Percentiles rank a stretch among this genome's conserved stretches.
These are phyloP conservation scores for Nakaseomyces kungkrabaensis DNA, from an alignment of 1,139 yeast species.

Conservation along the genomic window DNA sequence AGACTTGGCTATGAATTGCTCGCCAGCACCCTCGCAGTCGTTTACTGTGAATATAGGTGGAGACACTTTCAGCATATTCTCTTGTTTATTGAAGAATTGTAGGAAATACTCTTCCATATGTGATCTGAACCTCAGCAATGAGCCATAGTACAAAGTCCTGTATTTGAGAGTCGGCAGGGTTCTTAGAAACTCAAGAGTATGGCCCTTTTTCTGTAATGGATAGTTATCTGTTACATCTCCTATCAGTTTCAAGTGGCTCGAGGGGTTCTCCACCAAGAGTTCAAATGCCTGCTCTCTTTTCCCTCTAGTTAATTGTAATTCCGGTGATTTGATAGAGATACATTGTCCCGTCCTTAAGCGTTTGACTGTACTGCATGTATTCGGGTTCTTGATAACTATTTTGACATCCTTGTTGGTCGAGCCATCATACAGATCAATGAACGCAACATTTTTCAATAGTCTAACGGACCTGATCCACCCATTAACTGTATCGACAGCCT, in stretches of 20 bases:
- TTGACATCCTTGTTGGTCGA: conserved; percentile 30
- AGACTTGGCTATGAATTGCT: conserved; percentile 45
- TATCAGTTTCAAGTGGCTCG: conserved; percentile 31
- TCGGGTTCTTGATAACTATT: background rate
- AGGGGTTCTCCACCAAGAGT: conserved; percentile 30
- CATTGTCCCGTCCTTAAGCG: conserved; percentile 36
- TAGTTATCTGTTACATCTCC: conserved; percentile 56
- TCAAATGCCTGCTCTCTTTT: conserved; percentile 37
- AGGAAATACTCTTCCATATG: conserved; percentile 45
- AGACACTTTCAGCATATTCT: conserved; percentile 55
- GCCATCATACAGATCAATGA: conserved; percentile 76
- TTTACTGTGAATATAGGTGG: conserved; percentile 84
- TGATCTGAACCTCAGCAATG: conserved; percentile 66
- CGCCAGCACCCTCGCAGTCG: conserved; percentile 98
- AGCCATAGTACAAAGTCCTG: conserved; percentile 55
- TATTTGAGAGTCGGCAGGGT: conserved; percentile 68
- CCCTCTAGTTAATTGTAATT: background rate
- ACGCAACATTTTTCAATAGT: conserved; percentile 63
- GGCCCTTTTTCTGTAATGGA: conserved; percentile 78
- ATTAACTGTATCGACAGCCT: conserved; percentile 13
- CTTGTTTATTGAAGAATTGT: conserved; percentile 39
- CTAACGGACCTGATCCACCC: conserved; percentile 79
- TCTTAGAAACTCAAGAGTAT: conserved; percentile 57
- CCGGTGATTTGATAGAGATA: conserved; percentile 15
- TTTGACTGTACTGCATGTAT: background rate